Base-by-base conservation (phyloP, 495 filamentous ascomycete species). In the Physcia stellaris region DNA sequence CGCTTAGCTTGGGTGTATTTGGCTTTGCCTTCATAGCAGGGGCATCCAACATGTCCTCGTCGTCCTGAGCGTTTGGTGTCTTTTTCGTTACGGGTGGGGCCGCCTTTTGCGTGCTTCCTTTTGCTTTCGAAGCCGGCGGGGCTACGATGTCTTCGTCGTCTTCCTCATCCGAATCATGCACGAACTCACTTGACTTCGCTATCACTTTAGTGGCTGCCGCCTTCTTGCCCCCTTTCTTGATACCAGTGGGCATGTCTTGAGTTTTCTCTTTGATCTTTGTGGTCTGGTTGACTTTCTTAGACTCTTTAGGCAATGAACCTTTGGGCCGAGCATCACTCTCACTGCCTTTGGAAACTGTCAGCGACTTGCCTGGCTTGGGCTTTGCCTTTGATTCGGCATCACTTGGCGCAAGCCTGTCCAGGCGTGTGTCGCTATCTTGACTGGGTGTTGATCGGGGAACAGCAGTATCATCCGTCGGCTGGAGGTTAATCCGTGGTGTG, bases 141-240 rank as follows among this genome's bases (percentile, higher is more conserved):
- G 42, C 24, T 23, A 32, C 4, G 54, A 40, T 68, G 58, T 44
- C 56, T 38, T 67, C 61, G n/a, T 57, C 56, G 52, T 68, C 60
- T 26, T 72, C 71, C 13, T 83, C 81, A 47, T 83, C 79, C 0
- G 84, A 88, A 43, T 83, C 76, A 32, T 75, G 61, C 12, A 92
- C 71, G 42, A 78, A 79, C 58, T 88, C 81, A 4, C 75, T 70
- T 1, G 84, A 92, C 41, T 80, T 78, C 49, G 70, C 61, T 43
- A 73, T 74, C 46, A 45, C 56, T 24, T 67, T 58, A 9, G 48
- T 23, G 34, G 68, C 62, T 9, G 51, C 39, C 4, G 64, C 46
- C 49, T 71, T 68, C 52, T 78, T 80, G 35, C 57, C 58, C 21
- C 57, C 56, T 5, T 63, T 51, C 43, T 66, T 70, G 48, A 71